phyloP scores from a whole-genome alignment of 1,284 basidiomycete genomes.

The Neonothopanus nambi region DNA sequence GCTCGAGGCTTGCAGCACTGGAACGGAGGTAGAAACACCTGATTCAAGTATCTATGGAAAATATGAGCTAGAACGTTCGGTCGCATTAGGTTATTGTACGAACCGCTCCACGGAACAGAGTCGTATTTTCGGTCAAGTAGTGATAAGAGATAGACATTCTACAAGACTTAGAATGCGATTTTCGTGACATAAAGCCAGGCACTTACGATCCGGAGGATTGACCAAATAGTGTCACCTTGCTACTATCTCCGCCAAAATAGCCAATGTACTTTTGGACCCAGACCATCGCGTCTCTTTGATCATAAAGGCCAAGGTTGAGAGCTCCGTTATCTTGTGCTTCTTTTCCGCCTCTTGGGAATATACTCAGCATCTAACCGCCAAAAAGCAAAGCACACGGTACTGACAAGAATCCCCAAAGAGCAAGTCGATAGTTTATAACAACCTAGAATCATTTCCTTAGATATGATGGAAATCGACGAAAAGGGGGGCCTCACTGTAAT shows the following conservation, averaged over 20 bases:
- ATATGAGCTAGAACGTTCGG: neutral
- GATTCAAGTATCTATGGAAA: constrained; percentile 4
- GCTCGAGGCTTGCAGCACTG: constrained; percentile 1
- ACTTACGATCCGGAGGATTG: constrained; percentile 8
- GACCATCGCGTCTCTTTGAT: constrained; percentile 2
- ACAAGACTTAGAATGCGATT: neutral
- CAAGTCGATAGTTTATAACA: constrained; percentile 6
- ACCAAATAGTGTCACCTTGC: constrained; percentile 5
- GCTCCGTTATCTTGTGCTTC: constrained; percentile 7
- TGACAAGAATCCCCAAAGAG: constrained; percentile 5
- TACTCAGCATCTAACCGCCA: neutral
- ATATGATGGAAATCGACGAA: too few relatives aligned
- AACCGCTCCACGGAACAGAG: constrained; percentile 2
- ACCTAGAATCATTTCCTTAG: neutral
- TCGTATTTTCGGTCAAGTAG: constrained; percentile 3
- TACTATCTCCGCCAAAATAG: constrained; percentile 4
- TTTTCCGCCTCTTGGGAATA: neutral
- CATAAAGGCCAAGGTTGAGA: constrained; percentile 6
- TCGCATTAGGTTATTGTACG: neutral
- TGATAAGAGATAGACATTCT: constrained; percentile 8
- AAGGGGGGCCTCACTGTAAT: neutral
- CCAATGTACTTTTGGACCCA: constrained; percentile 6
- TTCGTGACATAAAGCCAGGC: neutral
- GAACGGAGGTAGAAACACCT: constrained; percentile 2
- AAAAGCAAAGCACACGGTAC: neutral